Evolutionary conservation across 306 rosid genomes (phyloP), one percentile per base, ranked within the genome.

Genomic region (Vicia villosa): DNA sequence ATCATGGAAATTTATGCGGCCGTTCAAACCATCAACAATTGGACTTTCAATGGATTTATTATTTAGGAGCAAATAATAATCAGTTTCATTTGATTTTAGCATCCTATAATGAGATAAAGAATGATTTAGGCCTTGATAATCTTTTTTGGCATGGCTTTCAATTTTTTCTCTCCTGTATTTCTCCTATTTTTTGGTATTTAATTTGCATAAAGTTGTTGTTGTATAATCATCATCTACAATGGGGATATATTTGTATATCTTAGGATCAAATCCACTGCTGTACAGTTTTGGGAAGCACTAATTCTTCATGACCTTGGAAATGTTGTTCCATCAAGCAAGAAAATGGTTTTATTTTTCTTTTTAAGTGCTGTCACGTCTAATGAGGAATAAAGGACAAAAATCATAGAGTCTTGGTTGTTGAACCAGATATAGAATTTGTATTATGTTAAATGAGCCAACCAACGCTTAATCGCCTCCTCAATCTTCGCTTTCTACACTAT

Each of bases 41-140:
- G 96, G 97, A 78, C 82, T 85, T 54, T 84, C 98, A 3, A 70
- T 91, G 88, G 83, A 87, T 82, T 71, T 90, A 66, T 68, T 94
- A 72, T 83, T 87, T 69, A 86, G 78, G 76, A 69, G 84, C 86
- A 91, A 88, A 80, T 91, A 86, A 77, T 72, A 76, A 76, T 72
- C 77, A 73, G 54, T 73, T 79, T 46, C 79, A 9, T 62, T 4
- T 76, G 81, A 72, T 82, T 84, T 80, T 49, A 69, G 64, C 59
- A 45, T 74, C 78, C 57, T 72, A 65, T 56, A 78, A 66, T 81
- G 75, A 74, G 82, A 74, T 47, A 38, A 56, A 64, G 17, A 37
- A 8, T 32, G 56, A 15, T 41, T 38, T 28, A 51, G 70, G 68
- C 69, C 38, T 41, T 70, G 69, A 70, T 73, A 19, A 49, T 42